Evolutionary conservation across 108 stramenopile species (phyloP).

Genomic region (Cafeteria roenbergensis): DNA sequence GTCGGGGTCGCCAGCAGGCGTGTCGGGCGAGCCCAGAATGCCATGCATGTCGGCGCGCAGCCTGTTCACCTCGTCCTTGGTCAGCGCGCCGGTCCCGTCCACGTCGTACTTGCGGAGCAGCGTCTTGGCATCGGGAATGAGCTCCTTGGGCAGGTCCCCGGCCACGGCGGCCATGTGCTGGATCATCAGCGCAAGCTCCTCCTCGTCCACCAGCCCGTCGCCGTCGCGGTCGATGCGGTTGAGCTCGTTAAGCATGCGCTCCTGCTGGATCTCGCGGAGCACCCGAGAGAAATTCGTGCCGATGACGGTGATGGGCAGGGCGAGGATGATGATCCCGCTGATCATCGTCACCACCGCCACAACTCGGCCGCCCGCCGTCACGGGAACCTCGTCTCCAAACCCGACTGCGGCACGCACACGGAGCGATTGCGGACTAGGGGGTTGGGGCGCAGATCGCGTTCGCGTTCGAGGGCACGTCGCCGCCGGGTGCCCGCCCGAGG

Average conservation of each 20-base stretch:
- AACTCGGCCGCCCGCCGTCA: slow-evolving; percentile 1
- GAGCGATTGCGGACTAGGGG: too few species aligned
- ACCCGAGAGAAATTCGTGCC: background rate
- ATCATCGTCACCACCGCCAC: slow-evolving; percentile 8
- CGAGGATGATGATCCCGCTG: slow-evolving; percentile 12
- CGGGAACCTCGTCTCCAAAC: slow-evolving; percentile 14
- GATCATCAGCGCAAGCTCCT: slow-evolving; percentile 2
- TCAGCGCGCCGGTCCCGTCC: background rate
- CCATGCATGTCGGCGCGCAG: background rate
- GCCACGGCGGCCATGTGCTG: background rate
- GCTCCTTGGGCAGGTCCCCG: background rate
- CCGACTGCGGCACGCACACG: too few species aligned
- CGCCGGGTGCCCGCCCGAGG: too few species aligned
- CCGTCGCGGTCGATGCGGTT: background rate
- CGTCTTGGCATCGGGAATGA: background rate
- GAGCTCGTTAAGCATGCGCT: background rate
- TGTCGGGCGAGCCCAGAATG: slow-evolving; percentile 1
- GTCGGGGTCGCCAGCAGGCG: too few species aligned
- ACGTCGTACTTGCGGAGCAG: background rate
- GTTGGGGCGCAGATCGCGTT: too few species aligned
- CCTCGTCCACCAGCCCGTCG: background rate
- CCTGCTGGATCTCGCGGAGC: slow-evolving; percentile 3
- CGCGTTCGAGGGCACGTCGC: too few species aligned
- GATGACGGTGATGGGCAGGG: background rate
- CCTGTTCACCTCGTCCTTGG: background rate